Evolutionary conservation across 2,329 filamentous ascomycete species (phyloP).

Genomic region (Thielaviopsis euricoi): DNA sequence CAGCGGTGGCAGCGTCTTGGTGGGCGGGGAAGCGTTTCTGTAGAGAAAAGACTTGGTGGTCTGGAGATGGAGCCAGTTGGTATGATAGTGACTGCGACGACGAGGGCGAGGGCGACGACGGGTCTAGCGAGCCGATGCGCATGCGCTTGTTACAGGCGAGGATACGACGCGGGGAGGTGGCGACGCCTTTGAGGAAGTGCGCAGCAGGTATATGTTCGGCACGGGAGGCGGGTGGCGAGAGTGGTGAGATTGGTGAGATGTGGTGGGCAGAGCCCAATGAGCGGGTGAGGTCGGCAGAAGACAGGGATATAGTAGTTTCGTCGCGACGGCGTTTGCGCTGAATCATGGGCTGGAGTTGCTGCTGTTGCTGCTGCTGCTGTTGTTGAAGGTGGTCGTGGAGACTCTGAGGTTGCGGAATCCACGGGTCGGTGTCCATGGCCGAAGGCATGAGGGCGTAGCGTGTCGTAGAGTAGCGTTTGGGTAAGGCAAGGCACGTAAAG

Average conservation of each 20-base stretch:
- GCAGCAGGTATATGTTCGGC: background rate
- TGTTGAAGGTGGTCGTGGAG: background rate
- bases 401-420: background rate
- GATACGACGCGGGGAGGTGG: background rate
- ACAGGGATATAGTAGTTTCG: background rate
- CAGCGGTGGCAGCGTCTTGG: background rate
- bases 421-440: background rate
- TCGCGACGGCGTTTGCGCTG: constrained; percentile 9
- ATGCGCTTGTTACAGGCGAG: background rate
- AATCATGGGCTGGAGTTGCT: background rate
- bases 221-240: background rate
- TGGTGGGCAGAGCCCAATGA: no score
- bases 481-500: background rate
- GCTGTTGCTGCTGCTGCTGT: background rate
- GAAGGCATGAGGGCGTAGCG: background rate
- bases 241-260: no score
- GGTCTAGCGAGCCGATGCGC: background rate
- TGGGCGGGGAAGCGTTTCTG: background rate
- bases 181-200: background rate
- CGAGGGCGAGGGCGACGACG: no score
- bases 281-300: background rate
- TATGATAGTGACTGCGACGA: no score
- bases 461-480: background rate
- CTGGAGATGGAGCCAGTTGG: background rate
- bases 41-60: background rate